A percentile compares a stretch with the other conserved stretches of the same genome.
Evolutionary conservation across 768 basidiomycete genomes (phyloP).

Genomic region (Chlorophyllum brunneum): DNA sequence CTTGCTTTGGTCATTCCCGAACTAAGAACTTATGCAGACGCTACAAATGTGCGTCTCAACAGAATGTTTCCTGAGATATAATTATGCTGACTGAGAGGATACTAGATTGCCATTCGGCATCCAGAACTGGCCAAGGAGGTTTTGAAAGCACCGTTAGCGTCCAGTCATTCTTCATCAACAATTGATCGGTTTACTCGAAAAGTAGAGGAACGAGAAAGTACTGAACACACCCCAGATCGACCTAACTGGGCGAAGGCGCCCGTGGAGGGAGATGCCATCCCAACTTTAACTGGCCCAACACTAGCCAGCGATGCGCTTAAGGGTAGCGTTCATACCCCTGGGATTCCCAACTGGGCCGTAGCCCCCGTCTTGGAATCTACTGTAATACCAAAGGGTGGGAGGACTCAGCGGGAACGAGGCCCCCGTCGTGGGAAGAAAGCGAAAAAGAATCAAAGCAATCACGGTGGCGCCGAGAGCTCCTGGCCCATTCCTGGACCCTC

Average conservation of each 20-base stretch:
- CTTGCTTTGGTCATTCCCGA: conserved; percentile 16
- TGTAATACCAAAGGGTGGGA: not conserved
- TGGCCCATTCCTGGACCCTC: not conserved
- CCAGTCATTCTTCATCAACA: not conserved
- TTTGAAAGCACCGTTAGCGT: conserved; percentile 27
- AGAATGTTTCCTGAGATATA: not conserved
- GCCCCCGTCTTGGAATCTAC: conserved; percentile 19
- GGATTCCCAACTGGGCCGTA: conserved; percentile 30
- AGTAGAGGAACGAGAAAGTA: not conserved
- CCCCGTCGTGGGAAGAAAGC: not conserved
- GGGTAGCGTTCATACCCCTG: not conserved
- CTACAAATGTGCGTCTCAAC: conserved; percentile 31
- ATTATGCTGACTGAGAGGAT: not conserved
- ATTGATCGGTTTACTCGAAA: not conserved
- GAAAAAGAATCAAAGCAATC: not conserved
- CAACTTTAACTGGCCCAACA: not conserved
- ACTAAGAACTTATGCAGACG: conserved; percentile 34
- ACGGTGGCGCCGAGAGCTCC: not conserved
- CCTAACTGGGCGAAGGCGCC: conserved; percentile 12
- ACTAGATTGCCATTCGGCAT: conserved; percentile 29
- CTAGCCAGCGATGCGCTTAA: not conserved
- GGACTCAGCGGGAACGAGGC: not conserved
- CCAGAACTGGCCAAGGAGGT: conserved; percentile 31
- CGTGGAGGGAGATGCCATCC: not conserved
- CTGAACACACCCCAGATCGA: conserved; percentile 23